Evolutionary conservation across 2,329 filamentous ascomycete species (phyloP).

Genomic region (Blumeriella jaapii): DNA sequence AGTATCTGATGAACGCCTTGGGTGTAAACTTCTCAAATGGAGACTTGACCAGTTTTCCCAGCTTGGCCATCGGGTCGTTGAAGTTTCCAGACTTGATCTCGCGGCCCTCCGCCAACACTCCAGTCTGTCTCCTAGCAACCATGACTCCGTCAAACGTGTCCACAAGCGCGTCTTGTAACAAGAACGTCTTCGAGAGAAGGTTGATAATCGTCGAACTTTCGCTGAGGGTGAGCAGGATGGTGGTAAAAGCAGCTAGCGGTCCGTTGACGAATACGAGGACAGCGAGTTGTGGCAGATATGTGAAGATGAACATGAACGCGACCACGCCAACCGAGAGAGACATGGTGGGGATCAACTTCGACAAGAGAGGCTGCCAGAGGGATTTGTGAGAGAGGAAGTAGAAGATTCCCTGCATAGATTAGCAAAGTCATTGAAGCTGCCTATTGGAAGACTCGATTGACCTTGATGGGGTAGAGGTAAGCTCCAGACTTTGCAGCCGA

Average conservation of each 20-base stretch:
- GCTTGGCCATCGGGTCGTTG: conserved; percentile 39
- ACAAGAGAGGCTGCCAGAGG: conserved; percentile 48
- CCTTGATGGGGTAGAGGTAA: conserved; percentile 77
- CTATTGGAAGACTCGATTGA: conserved; percentile 19
- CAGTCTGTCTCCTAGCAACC: conserved; percentile 37
- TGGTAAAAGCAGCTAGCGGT: conserved; percentile 64
- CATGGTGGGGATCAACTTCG: conserved; percentile 48
- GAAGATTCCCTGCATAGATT: conserved; percentile 38
- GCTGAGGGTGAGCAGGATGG: conserved; percentile 54
- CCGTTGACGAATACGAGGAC: conserved; percentile 77
- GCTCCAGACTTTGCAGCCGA: conserved; percentile 65
- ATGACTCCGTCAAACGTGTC: conserved; percentile 80
- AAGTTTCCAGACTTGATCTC: conserved; percentile 50
- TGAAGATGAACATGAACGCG: conserved; percentile 73
- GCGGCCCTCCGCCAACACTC: conserved; percentile 62
- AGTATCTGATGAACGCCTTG: conserved; percentile 51
- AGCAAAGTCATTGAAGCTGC: conserved; percentile 5
- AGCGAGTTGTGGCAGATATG: conserved; percentile 76
- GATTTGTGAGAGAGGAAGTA: conserved; percentile 45
- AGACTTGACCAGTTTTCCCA: conserved; percentile 46
- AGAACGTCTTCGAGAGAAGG: conserved; percentile 51
- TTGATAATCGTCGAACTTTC: conserved; percentile 49
- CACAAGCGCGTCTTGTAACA: conserved; percentile 71
- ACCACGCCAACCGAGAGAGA: conserved; percentile 63
- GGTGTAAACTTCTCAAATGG: conserved; percentile 46